Base-by-base conservation (phyloP, 441 rosid species). In the Gossypium schwendimanii region DNA sequence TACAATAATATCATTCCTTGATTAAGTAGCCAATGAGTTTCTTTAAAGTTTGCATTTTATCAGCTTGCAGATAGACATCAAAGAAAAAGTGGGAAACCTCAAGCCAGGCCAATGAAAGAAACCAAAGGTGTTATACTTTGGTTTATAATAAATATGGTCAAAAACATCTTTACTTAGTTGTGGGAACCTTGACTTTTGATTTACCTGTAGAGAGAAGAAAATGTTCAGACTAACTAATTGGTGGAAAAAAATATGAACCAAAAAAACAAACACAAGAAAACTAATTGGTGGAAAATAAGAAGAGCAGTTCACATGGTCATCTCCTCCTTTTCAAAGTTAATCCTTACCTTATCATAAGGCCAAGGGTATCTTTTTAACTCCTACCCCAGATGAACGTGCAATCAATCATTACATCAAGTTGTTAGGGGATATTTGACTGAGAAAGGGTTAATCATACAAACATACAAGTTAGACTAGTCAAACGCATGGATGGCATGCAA, bases 401-500 rank as follows among this genome's bases (percentile, higher is more conserved):
- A 81, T 81, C 72, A 70, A 85, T 36, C 67, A 80, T 75, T 57
- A 77, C 83, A 80, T 79, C 81, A 74, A 62, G 85, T 76, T 74
- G 83, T 76, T 83, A 12, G 59, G 63, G 65, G 74, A 63, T 64
- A 57, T 70, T 75, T 80, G 84, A 85, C 80, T 23, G 70, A 76
- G 70, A 71, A 69, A 71, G 54, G 50, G 78, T 70, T 71, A 66
- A 73, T 23, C 11, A 75, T 47, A 69, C 21, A 58, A 72, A 76
- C 53, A 57, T 44, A 60, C 70, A 53, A 73, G 28, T 80, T 71
- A 61, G 90, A 80, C 85, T 52, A 60, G 88, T 87, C 92, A 88
- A 82, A 79, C 58, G 58, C 31, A 68, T 21, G 66, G 73, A 23
- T 41, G 39, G 80, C 74, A 58, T 74, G 79, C 1, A 73, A 71